These are phyloP conservation scores for Lavandula angustifolia DNA, from an alignment of 257 asterid species.

Conservation along the genomic window DNA sequence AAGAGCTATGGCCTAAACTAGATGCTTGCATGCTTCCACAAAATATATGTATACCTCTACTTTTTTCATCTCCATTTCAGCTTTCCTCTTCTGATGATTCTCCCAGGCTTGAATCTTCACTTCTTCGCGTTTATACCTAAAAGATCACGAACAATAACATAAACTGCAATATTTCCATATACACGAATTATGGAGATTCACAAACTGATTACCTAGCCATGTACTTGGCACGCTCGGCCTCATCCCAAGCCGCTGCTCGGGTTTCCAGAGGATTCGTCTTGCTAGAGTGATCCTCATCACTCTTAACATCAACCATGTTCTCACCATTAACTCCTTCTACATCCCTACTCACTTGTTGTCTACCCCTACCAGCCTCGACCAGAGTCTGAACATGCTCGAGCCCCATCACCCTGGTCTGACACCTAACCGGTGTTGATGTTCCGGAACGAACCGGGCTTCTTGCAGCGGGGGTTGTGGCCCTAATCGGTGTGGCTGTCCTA, in stretches of 20 bases:
- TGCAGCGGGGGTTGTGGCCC: constrained; percentile 62
- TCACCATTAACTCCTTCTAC: constrained; percentile 40
- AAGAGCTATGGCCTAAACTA: no score
- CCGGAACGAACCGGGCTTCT: constrained; percentile 67
- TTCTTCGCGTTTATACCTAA: constrained; percentile 82
- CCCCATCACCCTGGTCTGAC: constrained; percentile 37
- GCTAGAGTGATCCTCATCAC: constrained; percentile 27
- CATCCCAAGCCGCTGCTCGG: constrained; percentile 91
- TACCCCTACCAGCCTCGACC: constrained; percentile 36
- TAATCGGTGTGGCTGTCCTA: constrained; percentile 73
- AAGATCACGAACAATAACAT: no score
- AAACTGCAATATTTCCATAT: no score
- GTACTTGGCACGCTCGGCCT: constrained; percentile 88
- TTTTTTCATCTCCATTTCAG: constrained; percentile 75
- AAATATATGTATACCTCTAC: constrained; percentile 52
- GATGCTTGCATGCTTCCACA: no score
- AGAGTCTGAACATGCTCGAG: constrained; percentile 35
- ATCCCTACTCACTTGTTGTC: constrained; percentile 25
- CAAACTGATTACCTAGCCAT: constrained; percentile 62
- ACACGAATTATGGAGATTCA: no score
- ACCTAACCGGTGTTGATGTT: constrained; percentile 57
- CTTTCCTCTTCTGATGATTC: constrained; percentile 80
- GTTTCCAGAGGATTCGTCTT: constrained; percentile 63
- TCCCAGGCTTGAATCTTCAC: constrained; percentile 93
- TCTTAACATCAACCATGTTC: constrained; percentile 27